A percentile compares a stretch with the other conserved stretches of the same genome.
These are phyloP conservation scores for Leccinum variicolor DNA, from an alignment of 768 basidiomycete genomes.

Conservation along the genomic window DNA sequence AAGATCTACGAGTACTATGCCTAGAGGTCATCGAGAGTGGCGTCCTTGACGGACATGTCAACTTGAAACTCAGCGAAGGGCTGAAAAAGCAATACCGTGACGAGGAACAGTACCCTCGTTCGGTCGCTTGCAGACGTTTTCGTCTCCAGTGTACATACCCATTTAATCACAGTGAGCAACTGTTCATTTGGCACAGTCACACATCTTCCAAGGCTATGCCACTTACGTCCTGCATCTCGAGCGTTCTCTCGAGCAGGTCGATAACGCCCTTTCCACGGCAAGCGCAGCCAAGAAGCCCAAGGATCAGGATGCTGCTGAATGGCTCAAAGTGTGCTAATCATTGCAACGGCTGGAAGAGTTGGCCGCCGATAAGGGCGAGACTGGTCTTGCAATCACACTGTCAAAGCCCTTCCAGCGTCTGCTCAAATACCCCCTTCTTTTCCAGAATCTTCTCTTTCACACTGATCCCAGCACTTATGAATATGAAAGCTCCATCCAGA, in stretches of 20 bases:
- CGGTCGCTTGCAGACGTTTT: conserved; percentile 95
- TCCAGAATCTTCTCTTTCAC: conserved; percentile 95
- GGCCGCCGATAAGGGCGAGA: conserved; percentile 86
- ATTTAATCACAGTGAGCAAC: conserved; percentile 5
- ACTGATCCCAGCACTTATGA: conserved; percentile 97
- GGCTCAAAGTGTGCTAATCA: conserved; percentile 72
- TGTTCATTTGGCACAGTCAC: conserved; percentile 54
- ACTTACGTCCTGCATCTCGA: conserved; percentile 94
- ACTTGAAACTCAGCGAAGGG: conserved; percentile 79
- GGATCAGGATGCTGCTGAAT: conserved; percentile 76
- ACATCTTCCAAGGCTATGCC: conserved; percentile 91
- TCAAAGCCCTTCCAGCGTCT: conserved; percentile 97
- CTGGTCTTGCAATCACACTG: conserved; percentile 89
- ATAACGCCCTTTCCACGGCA: conserved; percentile 65
- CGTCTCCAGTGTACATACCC: conserved; percentile 74
- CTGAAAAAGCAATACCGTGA: conserved; percentile 89
- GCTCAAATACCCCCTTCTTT: conserved; percentile 94
- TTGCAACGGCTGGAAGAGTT: conserved; percentile 75
- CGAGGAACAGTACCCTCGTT: conserved; percentile 93
- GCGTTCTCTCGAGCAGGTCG: conserved; percentile 83
- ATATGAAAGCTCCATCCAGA: conserved; percentile 92
- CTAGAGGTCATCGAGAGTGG: conserved; percentile 84
- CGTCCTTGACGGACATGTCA: conserved; percentile 86
- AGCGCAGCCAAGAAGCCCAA: conserved; percentile 70
- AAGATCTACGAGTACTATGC: conserved; percentile 81